Evolutionary conservation across 169 alveolate species (phyloP), one percentile per base, ranked within the genome.

Genomic region (Plasmodium ovale): DNA sequence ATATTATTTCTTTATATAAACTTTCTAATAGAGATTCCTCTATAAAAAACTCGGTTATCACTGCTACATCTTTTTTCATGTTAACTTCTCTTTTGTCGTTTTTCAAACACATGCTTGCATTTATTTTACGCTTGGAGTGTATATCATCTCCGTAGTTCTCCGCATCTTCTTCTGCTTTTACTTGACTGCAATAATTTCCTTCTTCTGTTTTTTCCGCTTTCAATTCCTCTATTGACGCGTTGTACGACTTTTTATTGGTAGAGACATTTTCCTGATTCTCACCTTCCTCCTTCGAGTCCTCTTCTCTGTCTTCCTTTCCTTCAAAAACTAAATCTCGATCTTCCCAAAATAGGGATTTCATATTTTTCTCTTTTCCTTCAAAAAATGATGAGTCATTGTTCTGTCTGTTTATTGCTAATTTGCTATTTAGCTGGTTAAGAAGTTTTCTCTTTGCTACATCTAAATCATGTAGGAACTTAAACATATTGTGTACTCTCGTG

Each of bases 361-460:
- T 77, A 33, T 35, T 62, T n/a, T n/a, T n/a, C 31, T 42, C n/a
- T 7, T 62, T 58, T 16, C 64, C 70, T 21, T 25, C 70, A 2
- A 54, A 27, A 35, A 77, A 47, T 4, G 10, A 37, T 16, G 58
- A 77, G 33, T 64, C 74, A 44, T 77, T 39, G 49, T 77, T 53
- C 27, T 64, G 7, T 12, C 39, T 77, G 7, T 51, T 25, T 10
- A 56, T 23, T 47, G 56, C 21, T 51, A 77, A 51, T 62, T 77
- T 62, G 27, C 29, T 77, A 37, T 77, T 62, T 16, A 77, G 42
- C 14, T 67, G 60, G 29, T 64, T 64, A 0, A 77, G 21, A 25
- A 77, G 27, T 37, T 77, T 64, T 29, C 37, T 77, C 60, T 77
- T 77, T 25, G 89, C 68, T 33, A 62, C 12, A 23, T 77, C 89